Evolutionary conservation across 2,329 filamentous ascomycete species (phyloP).

Genomic region (Ophiocordyceps australis): DNA sequence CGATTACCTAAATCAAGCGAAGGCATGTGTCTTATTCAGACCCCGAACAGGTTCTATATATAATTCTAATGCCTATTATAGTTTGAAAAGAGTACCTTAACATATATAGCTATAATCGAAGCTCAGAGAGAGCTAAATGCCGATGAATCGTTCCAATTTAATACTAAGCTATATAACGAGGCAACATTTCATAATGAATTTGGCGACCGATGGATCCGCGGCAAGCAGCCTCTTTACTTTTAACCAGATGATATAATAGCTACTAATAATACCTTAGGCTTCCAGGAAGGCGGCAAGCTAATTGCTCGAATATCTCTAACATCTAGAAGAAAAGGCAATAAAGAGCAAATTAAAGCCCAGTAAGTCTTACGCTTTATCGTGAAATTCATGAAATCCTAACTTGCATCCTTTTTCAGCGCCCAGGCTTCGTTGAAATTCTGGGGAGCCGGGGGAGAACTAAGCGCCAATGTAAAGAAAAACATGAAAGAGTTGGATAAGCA

Average conservation of each 20-base stretch:
- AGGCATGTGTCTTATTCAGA: neutral
- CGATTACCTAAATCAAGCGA: conserved; percentile 1
- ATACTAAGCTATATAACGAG: neutral
- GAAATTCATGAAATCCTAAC: too few species aligned
- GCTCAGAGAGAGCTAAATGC: neutral
- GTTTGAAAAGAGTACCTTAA: neutral
- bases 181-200: neutral
- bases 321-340: neutral
- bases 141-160: neutral
- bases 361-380: neutral
- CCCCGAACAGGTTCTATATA: neutral
- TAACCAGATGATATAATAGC: neutral
- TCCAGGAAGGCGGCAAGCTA: conserved; percentile 1
- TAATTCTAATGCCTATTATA: neutral
- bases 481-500: neutral
- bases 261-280: neutral
- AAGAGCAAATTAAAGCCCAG: neutral
- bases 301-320: conserved; percentile 1
- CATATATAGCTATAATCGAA: neutral
- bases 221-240: neutral
- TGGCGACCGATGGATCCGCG: conserved; percentile 1
- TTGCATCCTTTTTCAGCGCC: neutral
- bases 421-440: conserved; percentile 1
- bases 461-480: neutral
- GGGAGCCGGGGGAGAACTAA: neutral